Conservation (phyloP, 2,329 filamentous ascomycete genomes). For the Corinectria fuckeliana region DNA sequence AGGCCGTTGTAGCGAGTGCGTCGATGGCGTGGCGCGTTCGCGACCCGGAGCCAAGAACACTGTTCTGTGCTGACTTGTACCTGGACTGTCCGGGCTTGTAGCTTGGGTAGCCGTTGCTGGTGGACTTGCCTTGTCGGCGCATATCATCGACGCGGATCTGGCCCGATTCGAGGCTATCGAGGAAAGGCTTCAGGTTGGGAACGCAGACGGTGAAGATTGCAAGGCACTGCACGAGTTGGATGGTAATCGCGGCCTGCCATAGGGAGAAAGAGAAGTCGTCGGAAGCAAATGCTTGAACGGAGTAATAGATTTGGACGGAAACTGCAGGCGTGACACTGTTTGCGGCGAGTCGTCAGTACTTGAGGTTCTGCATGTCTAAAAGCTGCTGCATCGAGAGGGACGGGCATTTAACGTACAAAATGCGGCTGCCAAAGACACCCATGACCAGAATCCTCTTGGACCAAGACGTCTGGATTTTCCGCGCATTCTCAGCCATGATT, state of each 20-base stretch:
- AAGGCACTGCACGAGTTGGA: conserved; percentile 39
- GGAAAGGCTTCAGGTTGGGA: conserved; percentile 41
- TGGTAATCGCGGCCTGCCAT: conserved; percentile 33
- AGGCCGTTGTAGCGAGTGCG: background rate
- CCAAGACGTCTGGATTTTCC: conserved; percentile 39
- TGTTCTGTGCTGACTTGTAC: conserved; percentile 31
- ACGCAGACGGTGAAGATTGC: conserved; percentile 37
- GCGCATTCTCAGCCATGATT: conserved; percentile 38
- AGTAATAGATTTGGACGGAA: conserved; percentile 36
- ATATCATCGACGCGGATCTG: conserved; percentile 41
- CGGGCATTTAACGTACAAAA: conserved; percentile 32
- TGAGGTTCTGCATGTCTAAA: background rate
- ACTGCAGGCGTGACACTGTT: conserved; percentile 37
- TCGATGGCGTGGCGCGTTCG: conserved; percentile 6
- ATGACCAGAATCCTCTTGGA: conserved; percentile 40
- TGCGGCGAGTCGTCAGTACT: background rate
- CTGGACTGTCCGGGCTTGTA: conserved; percentile 23
- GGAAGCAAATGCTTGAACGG: conserved; percentile 32
- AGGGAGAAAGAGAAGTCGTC: conserved; percentile 32
- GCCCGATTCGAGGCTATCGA: conserved; percentile 39
- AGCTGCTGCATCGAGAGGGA: background rate
- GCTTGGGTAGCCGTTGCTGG: conserved; percentile 21
- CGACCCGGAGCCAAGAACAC: conserved; percentile 20
- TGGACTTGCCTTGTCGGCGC: conserved; percentile 35
- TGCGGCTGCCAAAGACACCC: conserved; percentile 40